These are phyloP conservation scores for Wickerhamiella alocasiicola DNA, from an alignment of 805 yeast species.

Conservation along the genomic window DNA sequence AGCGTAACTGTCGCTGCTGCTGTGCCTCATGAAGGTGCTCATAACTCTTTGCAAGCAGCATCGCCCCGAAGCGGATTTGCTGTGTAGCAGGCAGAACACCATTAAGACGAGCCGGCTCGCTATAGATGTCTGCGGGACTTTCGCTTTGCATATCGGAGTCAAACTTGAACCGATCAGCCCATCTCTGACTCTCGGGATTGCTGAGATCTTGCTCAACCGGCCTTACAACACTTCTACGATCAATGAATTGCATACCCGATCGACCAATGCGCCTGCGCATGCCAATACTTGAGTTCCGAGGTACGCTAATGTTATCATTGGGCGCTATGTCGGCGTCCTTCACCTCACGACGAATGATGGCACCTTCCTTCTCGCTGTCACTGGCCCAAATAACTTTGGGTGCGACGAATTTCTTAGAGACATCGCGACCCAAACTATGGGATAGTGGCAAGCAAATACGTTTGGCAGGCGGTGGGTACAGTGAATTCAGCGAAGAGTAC, in stretches of 20 bases:
- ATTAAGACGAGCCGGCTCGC: slow-evolving; percentile 74
- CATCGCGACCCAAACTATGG: slow-evolving; percentile 21
- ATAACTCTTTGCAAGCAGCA: slow-evolving; percentile 77
- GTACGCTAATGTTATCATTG: slow-evolving; percentile 17
- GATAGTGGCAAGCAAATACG: slow-evolving; percentile 22
- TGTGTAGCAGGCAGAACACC: slow-evolving; percentile 79
- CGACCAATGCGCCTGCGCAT: slow-evolving; percentile 69
- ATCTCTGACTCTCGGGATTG: slow-evolving; percentile 25
- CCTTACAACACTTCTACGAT: slow-evolving; percentile 43
- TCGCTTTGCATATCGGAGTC: slow-evolving; percentile 42
- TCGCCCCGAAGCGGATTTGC: slow-evolving; percentile 79
- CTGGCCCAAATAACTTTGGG: slow-evolving; percentile 19
- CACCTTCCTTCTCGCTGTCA: slow-evolving; percentile 16
- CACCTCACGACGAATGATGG: slow-evolving; percentile 1
- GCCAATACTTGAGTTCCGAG: slow-evolving; percentile 22
- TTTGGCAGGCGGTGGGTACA: slow-evolving; percentile 33
- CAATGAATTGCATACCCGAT: slow-evolving; percentile 56
- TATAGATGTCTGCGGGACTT: slow-evolving; percentile 42
- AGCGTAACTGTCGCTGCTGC: slow-evolving; percentile 53
- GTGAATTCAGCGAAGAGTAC: slow-evolving; percentile 57
- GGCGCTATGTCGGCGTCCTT: slow-evolving; percentile 10
- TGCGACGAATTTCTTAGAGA: slow-evolving; percentile 18
- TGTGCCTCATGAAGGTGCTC: slow-evolving; percentile 68
- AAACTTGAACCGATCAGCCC: slow-evolving; percentile 53
- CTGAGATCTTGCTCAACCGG: slow-evolving; percentile 22